Conservation (phyloP, 2,329 filamentous ascomycete genomes). For the Grosmannia huntii region DNA sequence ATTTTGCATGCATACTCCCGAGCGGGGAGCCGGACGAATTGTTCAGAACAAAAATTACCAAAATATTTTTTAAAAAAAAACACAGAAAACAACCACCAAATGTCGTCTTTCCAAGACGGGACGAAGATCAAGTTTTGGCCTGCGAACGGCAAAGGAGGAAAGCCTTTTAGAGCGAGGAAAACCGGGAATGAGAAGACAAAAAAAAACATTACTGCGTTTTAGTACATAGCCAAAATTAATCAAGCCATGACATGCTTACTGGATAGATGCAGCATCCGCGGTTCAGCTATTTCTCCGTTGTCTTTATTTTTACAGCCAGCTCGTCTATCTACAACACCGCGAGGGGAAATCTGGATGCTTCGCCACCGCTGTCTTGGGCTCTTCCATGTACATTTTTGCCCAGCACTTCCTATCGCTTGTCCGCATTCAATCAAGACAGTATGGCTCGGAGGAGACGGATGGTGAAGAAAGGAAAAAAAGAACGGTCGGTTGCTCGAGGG, state of each 20-base stretch:
- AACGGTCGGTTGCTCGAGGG: not conserved
- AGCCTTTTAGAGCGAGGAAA: not conserved
- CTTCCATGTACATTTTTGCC: not conserved
- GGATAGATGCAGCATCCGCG: not conserved
- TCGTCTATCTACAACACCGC: not conserved
- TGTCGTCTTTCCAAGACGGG: not conserved
- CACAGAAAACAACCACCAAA: not conserved
- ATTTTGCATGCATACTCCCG: not conserved
- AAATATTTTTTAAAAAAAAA: not conserved
- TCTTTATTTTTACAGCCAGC: not conserved
- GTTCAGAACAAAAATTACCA: not conserved
- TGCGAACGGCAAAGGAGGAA: not conserved
- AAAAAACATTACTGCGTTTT: not conserved
- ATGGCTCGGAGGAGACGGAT: not conserved
- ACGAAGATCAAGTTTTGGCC: not conserved
- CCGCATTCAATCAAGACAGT: not conserved
- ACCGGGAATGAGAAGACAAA: not conserved
- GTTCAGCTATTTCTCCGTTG: not conserved
- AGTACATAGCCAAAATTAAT: not conserved
- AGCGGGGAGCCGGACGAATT: not conserved
- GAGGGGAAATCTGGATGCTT: not conserved
- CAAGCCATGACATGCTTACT: not conserved
- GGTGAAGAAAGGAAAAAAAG: not conserved
- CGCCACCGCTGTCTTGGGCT: not conserved
- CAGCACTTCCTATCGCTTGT: not conserved